A percentile compares a stretch with the other conserved stretches of the same genome.
phyloP scores from a whole-genome alignment of 2,329 filamentous ascomycete genomes.

The Cladophialophora chaetospira region DNA sequence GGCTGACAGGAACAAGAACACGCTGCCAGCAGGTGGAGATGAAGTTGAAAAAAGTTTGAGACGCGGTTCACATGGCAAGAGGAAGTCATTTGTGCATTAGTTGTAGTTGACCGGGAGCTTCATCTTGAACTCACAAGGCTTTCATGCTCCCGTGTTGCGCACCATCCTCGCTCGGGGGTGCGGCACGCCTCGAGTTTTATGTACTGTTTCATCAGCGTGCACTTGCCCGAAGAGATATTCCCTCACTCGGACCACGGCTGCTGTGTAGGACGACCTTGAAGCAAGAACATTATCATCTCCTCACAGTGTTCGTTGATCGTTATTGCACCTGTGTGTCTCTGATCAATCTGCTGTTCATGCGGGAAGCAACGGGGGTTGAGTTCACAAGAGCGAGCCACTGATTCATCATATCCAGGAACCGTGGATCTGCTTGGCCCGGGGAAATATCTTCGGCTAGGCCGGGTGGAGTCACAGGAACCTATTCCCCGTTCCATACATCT shows the following conservation, averaged over 20 bases:
- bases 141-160: neutral
- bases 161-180: conserved; percentile 1
- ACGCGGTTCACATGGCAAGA: neutral
- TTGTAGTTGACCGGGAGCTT: neutral
- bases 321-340: too few species aligned
- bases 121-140: conserved; percentile 2
- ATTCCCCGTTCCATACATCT: too few species aligned
- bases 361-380: too few species aligned
- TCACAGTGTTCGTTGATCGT: neutral
- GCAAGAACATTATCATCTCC: neutral
- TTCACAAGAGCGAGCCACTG: too few species aligned
- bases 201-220: conserved; percentile 25
- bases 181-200: conserved; percentile 26
- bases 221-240: conserved; percentile 17
- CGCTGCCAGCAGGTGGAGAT: conserved; percentile 3
- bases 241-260: neutral
- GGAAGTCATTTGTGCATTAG: conserved; percentile 1
- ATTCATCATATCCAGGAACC: neutral
- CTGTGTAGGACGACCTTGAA: neutral
- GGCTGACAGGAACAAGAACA: neutral
- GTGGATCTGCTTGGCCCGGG: neutral
- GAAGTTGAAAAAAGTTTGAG: neutral
- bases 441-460: too few species aligned
- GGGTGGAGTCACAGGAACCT: too few species aligned
- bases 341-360: too few species aligned